A percentile compares a stretch with the other conserved stretches of the same genome.
These are phyloP conservation scores for Penicillium arizonense DNA, from an alignment of 495 filamentous ascomycete genomes.

Conservation along the genomic window DNA sequence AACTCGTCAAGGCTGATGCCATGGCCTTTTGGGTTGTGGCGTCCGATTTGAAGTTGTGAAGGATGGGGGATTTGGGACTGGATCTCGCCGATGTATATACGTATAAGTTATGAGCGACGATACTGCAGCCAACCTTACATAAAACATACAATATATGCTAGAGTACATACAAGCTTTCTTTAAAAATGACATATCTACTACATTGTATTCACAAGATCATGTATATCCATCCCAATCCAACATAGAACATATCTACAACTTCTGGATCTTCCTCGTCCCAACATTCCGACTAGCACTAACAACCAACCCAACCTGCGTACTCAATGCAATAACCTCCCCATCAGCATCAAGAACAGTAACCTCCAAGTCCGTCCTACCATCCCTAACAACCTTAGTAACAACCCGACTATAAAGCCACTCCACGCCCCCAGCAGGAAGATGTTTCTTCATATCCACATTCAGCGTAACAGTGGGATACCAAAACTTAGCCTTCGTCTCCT, in stretches of 20 bases:
- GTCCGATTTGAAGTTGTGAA: slow-evolving; percentile 16
- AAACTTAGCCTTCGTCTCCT: slow-evolving; percentile 33
- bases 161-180: background rate
- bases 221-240: slow-evolving; percentile 6
- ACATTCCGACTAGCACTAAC: slow-evolving; percentile 55
- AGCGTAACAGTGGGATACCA: slow-evolving; percentile 82
- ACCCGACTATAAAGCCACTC: slow-evolving; percentile 66
- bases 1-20: slow-evolving; percentile 37
- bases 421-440: slow-evolving; percentile 54
- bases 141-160: slow-evolving; percentile 4
- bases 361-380: slow-evolving; percentile 65
- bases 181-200: background rate
- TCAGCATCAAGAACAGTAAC: slow-evolving; percentile 57
- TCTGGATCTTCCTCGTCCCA: slow-evolving; percentile 32
- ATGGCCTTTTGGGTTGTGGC: slow-evolving; percentile 44
- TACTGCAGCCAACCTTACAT: background rate
- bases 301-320: slow-evolving; percentile 61
- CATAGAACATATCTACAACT: slow-evolving; percentile 23
- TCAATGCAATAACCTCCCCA: slow-evolving; percentile 59
- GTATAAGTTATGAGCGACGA: too few species aligned
- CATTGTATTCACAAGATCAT: background rate
- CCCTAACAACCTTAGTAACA: slow-evolving; percentile 53
- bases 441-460: slow-evolving; percentile 66
- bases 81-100: background rate
- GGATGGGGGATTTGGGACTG: background rate